These are phyloP conservation scores for Talaromyces sp. DNA, from an alignment of 2,329 filamentous ascomycete genomes.

Conservation along the genomic window DNA sequence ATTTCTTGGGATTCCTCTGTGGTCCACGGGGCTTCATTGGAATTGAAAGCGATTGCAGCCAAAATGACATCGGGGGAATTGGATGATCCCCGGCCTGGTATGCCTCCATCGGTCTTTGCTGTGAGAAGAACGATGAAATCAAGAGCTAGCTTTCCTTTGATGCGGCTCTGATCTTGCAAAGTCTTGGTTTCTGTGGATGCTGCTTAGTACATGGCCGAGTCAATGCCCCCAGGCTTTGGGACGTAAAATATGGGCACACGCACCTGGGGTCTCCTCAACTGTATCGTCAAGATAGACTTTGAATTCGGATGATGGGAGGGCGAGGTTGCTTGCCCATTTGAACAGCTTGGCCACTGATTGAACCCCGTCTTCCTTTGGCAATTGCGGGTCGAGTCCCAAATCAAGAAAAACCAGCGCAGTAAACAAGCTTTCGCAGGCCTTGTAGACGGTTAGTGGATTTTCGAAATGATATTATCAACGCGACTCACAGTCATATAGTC, in stretches of 20 bases:
- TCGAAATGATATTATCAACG: too few relatives aligned
- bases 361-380: conserved; percentile 18
- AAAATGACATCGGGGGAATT: conserved; percentile 31
- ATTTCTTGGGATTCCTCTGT: conserved; percentile 24
- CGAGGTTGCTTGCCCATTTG: conserved; percentile 34
- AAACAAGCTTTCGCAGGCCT: conserved; percentile 39
- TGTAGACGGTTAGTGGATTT: conserved; percentile 1
- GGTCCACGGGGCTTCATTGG: conserved; percentile 39
- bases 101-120: conserved; percentile 5
- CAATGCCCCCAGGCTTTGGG: neutral
- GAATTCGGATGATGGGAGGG: conserved; percentile 39
- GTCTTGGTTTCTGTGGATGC: conserved; percentile 23
- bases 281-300: conserved; percentile 30
- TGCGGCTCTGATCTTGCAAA: too few relatives aligned
- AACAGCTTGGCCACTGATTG: conserved; percentile 32
- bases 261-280: conserved; percentile 20
- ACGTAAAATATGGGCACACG: neutral
- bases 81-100: conserved; percentile 23
- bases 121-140: conserved; percentile 27
- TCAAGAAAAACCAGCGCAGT: conserved; percentile 28
- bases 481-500: conserved; percentile 28
- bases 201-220: too few relatives aligned
- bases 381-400: conserved; percentile 19
- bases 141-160: conserved; percentile 33
- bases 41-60: conserved; percentile 37